Evolutionary conservation across 148 eudicot species (phyloP).

Genomic region (Salicornia ramosissima): DNA sequence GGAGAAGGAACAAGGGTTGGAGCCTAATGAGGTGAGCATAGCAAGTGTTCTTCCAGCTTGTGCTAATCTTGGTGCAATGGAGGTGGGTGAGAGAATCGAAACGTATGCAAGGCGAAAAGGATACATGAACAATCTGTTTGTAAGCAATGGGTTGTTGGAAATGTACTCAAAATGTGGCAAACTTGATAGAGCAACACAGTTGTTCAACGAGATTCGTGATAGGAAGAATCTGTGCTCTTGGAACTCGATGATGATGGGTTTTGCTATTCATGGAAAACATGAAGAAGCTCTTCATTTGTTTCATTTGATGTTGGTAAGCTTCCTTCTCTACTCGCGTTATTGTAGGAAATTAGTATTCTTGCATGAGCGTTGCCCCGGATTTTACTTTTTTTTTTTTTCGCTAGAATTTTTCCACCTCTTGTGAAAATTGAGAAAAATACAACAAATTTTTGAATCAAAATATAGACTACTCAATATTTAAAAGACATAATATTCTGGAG

Average conservation of each 20-base stretch:
- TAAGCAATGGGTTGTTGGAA: slow-evolving; percentile 56
- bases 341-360: not conserved
- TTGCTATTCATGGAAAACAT: slow-evolving; percentile 48
- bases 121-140: slow-evolving; percentile 43
- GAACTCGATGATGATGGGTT: slow-evolving; percentile 71
- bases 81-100: slow-evolving; percentile 52
- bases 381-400: too few relatives aligned
- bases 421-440: too few relatives aligned
- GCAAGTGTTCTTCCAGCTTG: slow-evolving; percentile 69
- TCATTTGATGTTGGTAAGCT: slow-evolving; percentile 44
- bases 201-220: slow-evolving; percentile 52
- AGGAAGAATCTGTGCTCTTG: slow-evolving; percentile 54
- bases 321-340: slow-evolving; percentile 11
- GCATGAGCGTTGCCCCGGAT: too few relatives aligned
- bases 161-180: slow-evolving; percentile 66
- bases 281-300: slow-evolving; percentile 49
- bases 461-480: too few relatives aligned
- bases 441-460: too few relatives aligned
- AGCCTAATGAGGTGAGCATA: slow-evolving; percentile 59
- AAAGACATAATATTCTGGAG: too few relatives aligned
- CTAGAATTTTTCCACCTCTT: too few relatives aligned
- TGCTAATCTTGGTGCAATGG: slow-evolving; percentile 65
- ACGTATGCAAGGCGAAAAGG: slow-evolving; percentile 45
- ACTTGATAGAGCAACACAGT: slow-evolving; percentile 40
- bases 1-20: slow-evolving; percentile 38